Evolutionary conservation across 2,329 filamentous ascomycete genomes (phyloP).

Genomic region (Leptographium lundbergii): DNA sequence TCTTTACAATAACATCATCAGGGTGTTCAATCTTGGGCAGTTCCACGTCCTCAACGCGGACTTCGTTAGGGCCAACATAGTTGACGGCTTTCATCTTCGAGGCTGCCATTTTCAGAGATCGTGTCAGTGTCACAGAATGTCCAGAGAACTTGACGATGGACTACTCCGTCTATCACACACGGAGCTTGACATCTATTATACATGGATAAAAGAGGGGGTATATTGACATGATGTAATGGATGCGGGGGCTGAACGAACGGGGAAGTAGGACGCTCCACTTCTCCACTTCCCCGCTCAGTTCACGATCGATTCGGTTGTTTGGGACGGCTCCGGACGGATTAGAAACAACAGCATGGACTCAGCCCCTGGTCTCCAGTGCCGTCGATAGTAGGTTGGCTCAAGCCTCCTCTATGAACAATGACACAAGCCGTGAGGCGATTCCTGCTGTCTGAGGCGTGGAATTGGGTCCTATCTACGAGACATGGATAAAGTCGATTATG

Average conservation of each 20-base stretch:
- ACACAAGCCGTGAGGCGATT: no score
- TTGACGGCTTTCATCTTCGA: conserved; percentile 1
- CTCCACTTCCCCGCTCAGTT: neutral
- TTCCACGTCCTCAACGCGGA: neutral
- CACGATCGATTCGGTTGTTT: no score
- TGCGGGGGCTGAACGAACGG: neutral
- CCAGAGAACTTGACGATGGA: neutral
- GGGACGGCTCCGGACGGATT: no score
- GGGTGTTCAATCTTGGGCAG: neutral
- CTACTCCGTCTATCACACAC: neutral
- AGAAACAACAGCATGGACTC: no score
- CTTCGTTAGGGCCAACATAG: neutral
- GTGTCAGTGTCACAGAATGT: neutral
- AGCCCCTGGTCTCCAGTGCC: no score
- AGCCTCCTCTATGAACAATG: no score
- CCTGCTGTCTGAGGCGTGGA: no score
- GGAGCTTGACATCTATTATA: neutral
- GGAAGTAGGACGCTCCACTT: neutral
- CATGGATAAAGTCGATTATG: no score
- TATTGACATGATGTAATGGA: neutral
- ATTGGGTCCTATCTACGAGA: no score
- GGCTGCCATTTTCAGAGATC: neutral
- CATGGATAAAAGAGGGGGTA: neutral
- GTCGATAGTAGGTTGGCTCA: no score
- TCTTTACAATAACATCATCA: neutral